Percentiles rank a stretch among this genome's conserved stretches.
phyloP scores from a whole-genome alignment of 2,329 filamentous ascomycete species.

The Aureobasidium sp. region DNA sequence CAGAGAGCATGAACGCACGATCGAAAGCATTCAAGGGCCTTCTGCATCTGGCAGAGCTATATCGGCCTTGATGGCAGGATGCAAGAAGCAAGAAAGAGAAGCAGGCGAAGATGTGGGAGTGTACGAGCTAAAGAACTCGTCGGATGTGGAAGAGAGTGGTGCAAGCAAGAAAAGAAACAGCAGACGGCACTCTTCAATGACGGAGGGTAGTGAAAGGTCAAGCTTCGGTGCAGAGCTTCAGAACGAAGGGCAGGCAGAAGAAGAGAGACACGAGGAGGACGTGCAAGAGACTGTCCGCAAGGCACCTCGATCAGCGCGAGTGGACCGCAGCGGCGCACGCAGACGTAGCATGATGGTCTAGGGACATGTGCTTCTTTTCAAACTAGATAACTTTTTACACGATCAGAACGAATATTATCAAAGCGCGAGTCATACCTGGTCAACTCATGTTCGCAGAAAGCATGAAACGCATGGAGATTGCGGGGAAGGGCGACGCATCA shows the following conservation, averaged over 20 bases:
- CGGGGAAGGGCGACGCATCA: not conserved
- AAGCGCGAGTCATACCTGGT: not conserved
- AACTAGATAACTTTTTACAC: too few relatives aligned
- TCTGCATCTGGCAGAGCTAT: slow-evolving; percentile 14
- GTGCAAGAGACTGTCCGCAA: slow-evolving; percentile 21
- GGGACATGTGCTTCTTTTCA: too few relatives aligned
- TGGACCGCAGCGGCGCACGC: slow-evolving; percentile 22
- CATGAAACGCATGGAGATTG: not conserved
- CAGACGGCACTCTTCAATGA: slow-evolving; percentile 16
- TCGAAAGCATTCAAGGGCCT: not conserved
- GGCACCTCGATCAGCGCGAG: slow-evolving; percentile 26
- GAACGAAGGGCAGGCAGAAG: not conserved
- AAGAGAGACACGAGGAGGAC: slow-evolving; percentile 12
- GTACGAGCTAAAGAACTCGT: slow-evolving; percentile 30
- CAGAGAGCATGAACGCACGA: slow-evolving; percentile 4
- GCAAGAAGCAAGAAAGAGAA: not conserved
- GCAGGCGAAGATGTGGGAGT: slow-evolving; percentile 24
- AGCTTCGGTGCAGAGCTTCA: not conserved
- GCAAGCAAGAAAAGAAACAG: not conserved
- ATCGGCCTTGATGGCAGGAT: slow-evolving; percentile 17
- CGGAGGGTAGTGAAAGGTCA: not conserved
- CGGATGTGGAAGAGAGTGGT: slow-evolving; percentile 12
- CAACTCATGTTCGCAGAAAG: not conserved
- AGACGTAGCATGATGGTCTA: slow-evolving; percentile 30
- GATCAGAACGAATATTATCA: too few relatives aligned